phyloP scores from a whole-genome alignment of 305 asterid species.

The Andrographis paniculata region DNA sequence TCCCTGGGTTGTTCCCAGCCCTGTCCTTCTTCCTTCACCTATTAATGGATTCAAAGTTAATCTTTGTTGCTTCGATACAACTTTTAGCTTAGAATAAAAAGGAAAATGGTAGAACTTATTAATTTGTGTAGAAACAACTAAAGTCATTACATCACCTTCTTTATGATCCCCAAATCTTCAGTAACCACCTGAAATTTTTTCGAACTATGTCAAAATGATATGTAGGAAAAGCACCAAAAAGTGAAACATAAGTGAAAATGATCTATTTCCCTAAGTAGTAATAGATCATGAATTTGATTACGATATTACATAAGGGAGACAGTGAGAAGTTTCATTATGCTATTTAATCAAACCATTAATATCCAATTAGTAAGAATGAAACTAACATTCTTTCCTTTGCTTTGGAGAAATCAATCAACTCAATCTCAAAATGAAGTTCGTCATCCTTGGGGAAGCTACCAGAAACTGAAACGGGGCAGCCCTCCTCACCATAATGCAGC shows the following conservation, averaged over 20 bases:
- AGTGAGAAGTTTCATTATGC: neutral
- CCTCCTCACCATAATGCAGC: conserved; percentile 87
- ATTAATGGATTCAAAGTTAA: conserved; percentile 11
- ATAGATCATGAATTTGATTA: conserved; percentile 4
- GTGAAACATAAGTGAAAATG: too few relatives aligned
- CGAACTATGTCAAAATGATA: conserved; percentile 15
- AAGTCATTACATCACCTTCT: too few relatives aligned
- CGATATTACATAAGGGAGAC: conserved; percentile 4
- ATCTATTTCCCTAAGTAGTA: neutral
- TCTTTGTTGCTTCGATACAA: too few relatives aligned
- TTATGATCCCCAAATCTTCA: conserved; percentile 83
- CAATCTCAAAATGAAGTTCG: conserved; percentile 96
- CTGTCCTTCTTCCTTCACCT: conserved; percentile 81
- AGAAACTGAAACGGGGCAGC: conserved; percentile 69
- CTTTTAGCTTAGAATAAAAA: too few relatives aligned
- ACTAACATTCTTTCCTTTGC: conserved; percentile 67
- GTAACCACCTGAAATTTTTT: conserved; percentile 55
- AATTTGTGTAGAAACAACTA: too few relatives aligned
- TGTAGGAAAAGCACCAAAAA: too few relatives aligned
- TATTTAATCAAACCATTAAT: neutral
- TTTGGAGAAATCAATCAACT: conserved; percentile 77
- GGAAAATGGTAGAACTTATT: neutral
- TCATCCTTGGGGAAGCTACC: conserved; percentile 86
- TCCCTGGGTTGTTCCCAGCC: conserved; percentile 98
- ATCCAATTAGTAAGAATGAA: conserved; percentile 13